A percentile compares a stretch with the other conserved stretches of the same genome.
Conservation (phyloP, 192 early-diverging fungal genomes). For the Coemansia sp. region DNA sequence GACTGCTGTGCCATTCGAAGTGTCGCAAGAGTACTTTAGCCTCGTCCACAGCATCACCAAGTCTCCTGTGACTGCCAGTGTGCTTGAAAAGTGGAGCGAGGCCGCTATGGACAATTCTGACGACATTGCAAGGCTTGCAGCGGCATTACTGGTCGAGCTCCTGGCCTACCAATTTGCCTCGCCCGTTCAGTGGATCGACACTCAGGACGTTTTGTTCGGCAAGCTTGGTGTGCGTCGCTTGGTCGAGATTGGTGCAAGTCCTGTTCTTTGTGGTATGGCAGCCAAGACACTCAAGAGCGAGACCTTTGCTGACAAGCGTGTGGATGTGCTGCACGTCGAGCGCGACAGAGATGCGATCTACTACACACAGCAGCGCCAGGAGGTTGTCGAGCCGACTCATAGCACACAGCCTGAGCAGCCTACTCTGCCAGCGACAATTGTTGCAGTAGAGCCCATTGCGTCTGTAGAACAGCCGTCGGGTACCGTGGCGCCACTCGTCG, state of each 20-base stretch:
- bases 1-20: constrained; percentile 86
- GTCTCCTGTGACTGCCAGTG: constrained; percentile 67
- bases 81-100: constrained; percentile 71
- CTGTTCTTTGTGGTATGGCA: constrained; percentile 89
- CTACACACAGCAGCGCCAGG: constrained; percentile 1
- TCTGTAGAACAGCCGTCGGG: no score
- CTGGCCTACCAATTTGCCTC: constrained; percentile 93
- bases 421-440: constrained; percentile 50
- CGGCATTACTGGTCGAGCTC: constrained; percentile 82
- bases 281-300: constrained; percentile 47
- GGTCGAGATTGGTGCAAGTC: constrained; percentile 86
- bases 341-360: constrained; percentile 24
- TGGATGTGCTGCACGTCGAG: constrained; percentile 18
- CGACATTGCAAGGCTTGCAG: constrained; percentile 72
- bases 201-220: constrained; percentile 82
- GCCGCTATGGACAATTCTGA: constrained; percentile 52
- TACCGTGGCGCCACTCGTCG: constrained; percentile 59
- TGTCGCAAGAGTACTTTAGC: constrained; percentile 78
- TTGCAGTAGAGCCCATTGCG: constrained; percentile 42
- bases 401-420: not conserved
- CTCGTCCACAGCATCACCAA: constrained; percentile 69
- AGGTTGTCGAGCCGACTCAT: not conserved
- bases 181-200: constrained; percentile 94
- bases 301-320: not conserved
- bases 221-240: constrained; percentile 77